Base-by-base conservation (phyloP, 202 grass and related monocot species). In the Schoenoplectus triqueter region DNA sequence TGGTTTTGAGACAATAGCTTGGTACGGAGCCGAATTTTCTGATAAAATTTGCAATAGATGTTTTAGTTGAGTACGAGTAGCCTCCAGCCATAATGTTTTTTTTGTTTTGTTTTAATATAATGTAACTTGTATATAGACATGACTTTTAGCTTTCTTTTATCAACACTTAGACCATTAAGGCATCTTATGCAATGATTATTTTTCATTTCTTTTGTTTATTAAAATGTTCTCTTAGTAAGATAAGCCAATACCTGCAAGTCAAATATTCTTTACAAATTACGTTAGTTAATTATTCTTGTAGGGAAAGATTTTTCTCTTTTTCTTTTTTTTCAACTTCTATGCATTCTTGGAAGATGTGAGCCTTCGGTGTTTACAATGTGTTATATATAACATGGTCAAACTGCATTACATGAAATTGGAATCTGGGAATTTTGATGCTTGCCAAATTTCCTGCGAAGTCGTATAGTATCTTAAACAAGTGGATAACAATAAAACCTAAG, bases 11-110 rank as follows among this genome's bases (percentile, higher is more conserved):
- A 74, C 71, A 22, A 56, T 18, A 56, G 4, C 9, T 76, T 50
- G 8, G 10, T 73, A 72, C n/a, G 45, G 42, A 50, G n/a, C 17
- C 47, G 47, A 21, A 51, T 52, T 73, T 52, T 20, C 70, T 73
- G 69, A 73, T 73, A 19, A 17, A 10, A 69, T 21, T 6, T 73
- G 70, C 46, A 73, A 73, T 5, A 51, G 44, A 73, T 48, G 70
- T 20, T 18, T 68, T 68, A 44, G 11, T 72, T 18, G 64, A 0
- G 10, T 40, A 42, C 22, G 13, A 14, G 3, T 14, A 15, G 62
- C 62, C 19, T 64, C 21, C 62, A 64, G 21, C 17, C 31, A 31
- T 31, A 31, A 0, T 31, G 31, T 7, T 2, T 31, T 10, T 67
- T 69, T 10, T 2, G 14, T 15, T 64, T 64, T 6, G 8, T 1